Conservation (phyloP, 495 filamentous ascomycete genomes). For the Endocarpon pusillum region DNA sequence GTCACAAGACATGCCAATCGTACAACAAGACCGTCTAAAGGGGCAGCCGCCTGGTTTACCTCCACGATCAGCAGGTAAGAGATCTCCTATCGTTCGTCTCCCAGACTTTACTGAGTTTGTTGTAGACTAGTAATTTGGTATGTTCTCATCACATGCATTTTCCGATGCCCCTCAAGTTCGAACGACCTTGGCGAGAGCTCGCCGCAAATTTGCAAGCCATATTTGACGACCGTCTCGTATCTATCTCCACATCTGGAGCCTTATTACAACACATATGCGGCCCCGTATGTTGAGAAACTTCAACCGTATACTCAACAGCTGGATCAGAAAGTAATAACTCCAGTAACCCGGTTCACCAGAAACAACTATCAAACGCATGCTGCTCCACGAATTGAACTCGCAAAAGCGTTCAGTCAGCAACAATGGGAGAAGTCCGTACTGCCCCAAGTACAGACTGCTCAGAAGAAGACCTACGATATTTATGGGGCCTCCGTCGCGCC, state of each 20-base stretch:
- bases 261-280: conserved; percentile 73
- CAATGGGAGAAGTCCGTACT: conserved; percentile 66
- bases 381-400: conserved; percentile 55
- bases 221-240: conserved; percentile 50
- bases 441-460: conserved; percentile 51
- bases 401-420: conserved; percentile 40
- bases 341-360: conserved; percentile 44
- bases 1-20: too few species aligned
- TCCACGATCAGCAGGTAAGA: too few species aligned
- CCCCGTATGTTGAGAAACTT: conserved; percentile 61
- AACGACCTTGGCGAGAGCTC: conserved; percentile 49
- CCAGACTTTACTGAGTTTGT: too few species aligned
- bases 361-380: conserved; percentile 50
- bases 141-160: conserved; percentile 53
- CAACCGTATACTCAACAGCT: conserved; percentile 56
- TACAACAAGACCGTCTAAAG: too few species aligned
- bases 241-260: conserved; percentile 62
- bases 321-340: conserved; percentile 49
- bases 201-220: conserved; percentile 70
- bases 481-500: conserved; percentile 58
- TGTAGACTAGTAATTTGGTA: conserved; percentile 74
- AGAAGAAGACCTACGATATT: conserved; percentile 37
- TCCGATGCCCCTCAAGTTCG: conserved; percentile 63
- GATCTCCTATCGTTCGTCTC: too few species aligned
- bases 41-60: too few species aligned